phyloP scores from a whole-genome alignment of 2,329 filamentous ascomycete genomes.

The Xylaria sp. region DNA sequence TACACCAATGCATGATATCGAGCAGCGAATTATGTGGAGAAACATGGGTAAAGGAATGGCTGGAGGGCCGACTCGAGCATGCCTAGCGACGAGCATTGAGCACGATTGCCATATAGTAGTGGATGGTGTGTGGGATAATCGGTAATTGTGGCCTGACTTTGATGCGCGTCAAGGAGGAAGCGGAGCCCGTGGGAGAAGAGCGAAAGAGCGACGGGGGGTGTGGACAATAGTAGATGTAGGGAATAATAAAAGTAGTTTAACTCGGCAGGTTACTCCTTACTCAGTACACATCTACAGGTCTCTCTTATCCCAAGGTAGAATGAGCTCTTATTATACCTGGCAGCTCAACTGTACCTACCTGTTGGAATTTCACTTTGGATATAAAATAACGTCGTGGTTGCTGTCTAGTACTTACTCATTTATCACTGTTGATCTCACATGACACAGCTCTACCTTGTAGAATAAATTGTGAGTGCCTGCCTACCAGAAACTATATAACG shows the following conservation, averaged over 20 bases:
- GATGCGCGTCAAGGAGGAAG: slow-evolving; percentile 30
- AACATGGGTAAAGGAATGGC: slow-evolving; percentile 14
- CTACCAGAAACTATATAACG: background rate
- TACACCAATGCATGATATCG: background rate
- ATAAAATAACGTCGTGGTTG: no score
- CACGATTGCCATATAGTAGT: slow-evolving; percentile 14
- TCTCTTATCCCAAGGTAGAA: background rate
- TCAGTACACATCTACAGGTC: background rate
- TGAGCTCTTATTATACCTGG: no score
- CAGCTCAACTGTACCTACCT: no score
- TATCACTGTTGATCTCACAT: no score
- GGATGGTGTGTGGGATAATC: slow-evolving; percentile 31
- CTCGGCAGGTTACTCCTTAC: background rate
- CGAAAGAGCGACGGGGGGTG: slow-evolving; percentile 7
- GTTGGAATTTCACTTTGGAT: no score
- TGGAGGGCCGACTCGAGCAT: slow-evolving; percentile 21
- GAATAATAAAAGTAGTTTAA: background rate
- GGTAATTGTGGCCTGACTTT: slow-evolving; percentile 42
- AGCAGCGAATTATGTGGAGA: slow-evolving; percentile 18
- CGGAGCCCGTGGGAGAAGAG: slow-evolving; percentile 25
- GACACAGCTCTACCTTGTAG: no score
- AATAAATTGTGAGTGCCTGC: background rate
- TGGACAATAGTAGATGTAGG: background rate
- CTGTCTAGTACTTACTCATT: no score
- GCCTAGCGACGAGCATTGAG: slow-evolving; percentile 14